Base-by-base conservation (phyloP, 2,329 filamentous ascomycete genomes). In the Allantophomopsis lycopodina region DNA sequence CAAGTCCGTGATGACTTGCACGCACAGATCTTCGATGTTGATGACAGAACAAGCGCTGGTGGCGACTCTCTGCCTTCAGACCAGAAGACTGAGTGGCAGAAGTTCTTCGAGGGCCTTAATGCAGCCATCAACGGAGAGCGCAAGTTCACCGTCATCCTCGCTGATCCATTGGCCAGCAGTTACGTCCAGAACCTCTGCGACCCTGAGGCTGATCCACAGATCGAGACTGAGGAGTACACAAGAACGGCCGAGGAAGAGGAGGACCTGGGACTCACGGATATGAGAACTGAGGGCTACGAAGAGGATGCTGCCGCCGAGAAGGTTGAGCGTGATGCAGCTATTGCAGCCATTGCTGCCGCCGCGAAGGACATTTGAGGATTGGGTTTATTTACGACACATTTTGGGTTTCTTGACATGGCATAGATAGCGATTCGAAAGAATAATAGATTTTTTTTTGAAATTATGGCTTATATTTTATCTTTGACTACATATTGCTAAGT, bases 231-330 rank as follows among this genome's bases (percentile, higher is more conserved):
- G 61, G 82, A 84, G 21, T 98, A 98, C 58, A 75, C 83, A 43
- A 73, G 91, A 44, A 94, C 89, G 1, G 77, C 81, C 0, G 84
- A 95, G 58, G 91, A 98, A 56, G 85, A 94, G 61, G 91, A 98
- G 53, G 85, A 95, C 43, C 65, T 98, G 10, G 91, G 91, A 0
- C 63, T 98, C 47, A 77, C 67, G 43, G 91, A 98, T 55, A 98
- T 98, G 79, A 91, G 89, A 69, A 77, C 79, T 0, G 88, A 96
- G 58, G 79, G 77, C 0, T 96, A 98, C 54, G 81, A 81, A 58
- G 66, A 76, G 39, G 71, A 76, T 45, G 48, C 44, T 42, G 44
- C 43, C 52, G 48, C 54, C 42, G 49, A 51, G 16, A 50, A 39
- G 16, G 34, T 34, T 3, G 32, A 34, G 32, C 14, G 32, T 8